phyloP scores from a whole-genome alignment of 192 early-diverging fungal genomes.

The Diversispora eburnea region DNA sequence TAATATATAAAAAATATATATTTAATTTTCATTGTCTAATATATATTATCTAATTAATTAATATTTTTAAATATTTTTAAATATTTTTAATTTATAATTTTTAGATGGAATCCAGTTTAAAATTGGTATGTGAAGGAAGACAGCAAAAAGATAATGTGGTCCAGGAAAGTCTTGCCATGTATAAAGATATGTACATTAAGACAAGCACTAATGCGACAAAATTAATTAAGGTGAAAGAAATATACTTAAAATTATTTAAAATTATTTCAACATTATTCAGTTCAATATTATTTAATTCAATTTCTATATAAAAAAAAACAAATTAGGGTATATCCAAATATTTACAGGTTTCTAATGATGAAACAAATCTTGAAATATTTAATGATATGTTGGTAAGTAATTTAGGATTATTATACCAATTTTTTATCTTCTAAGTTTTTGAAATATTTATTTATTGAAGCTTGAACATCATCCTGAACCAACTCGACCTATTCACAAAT shows the following conservation, averaged over 20 bases:
- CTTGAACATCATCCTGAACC: constrained; percentile 12
- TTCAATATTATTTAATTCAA: not conserved
- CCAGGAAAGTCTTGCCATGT: constrained; percentile 60
- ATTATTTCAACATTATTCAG: not conserved
- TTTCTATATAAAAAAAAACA: too few relatives aligned
- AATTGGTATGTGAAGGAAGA: constrained; percentile 65
- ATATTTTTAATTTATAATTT: not conserved
- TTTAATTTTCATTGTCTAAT: not conserved
- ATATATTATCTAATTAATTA: constrained; percentile 21
- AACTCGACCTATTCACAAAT: constrained; percentile 21
- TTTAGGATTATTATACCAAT: not conserved
- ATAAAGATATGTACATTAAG: constrained; percentile 65
- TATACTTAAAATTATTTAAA: not conserved
- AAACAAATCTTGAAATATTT: not conserved
- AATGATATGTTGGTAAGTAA: not conserved
- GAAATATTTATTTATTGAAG: not conserved
- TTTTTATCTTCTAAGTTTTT: not conserved
- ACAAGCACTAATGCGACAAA: constrained; percentile 29
- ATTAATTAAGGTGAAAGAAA: not conserved
- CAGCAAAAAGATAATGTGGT: constrained; percentile 68
- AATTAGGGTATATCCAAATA: not conserved
- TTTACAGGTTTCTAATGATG: not conserved
- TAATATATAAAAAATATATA: constrained; percentile 6
- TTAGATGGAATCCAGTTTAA: constrained; percentile 78
- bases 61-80: not conserved